These are phyloP conservation scores for Pisolithus microcarpus DNA, from an alignment of 768 basidiomycete species.

Conservation along the genomic window DNA sequence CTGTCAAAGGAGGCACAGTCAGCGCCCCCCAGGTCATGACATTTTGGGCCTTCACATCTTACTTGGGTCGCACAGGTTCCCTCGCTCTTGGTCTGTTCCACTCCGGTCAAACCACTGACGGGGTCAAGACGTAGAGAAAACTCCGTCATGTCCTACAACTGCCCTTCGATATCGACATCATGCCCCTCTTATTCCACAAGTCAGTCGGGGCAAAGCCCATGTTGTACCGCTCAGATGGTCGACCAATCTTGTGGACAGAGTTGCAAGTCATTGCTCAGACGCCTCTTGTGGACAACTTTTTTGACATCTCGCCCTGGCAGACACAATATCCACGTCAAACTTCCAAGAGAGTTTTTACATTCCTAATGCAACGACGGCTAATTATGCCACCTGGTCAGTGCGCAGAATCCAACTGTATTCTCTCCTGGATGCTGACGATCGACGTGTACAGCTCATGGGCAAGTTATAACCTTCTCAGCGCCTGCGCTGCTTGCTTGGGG, in stretches of 20 bases:
- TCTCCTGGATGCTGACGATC: conserved; percentile 2
- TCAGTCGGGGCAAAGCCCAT: conserved; percentile 8
- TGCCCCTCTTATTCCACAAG: neutral
- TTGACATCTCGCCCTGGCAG: conserved; percentile 2
- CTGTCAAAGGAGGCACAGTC: neutral
- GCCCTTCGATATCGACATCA: neutral
- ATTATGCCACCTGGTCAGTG: conserved; percentile 20
- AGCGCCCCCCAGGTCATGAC: neutral
- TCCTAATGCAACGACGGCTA: conserved; percentile 12
- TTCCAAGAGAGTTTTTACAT: conserved; percentile 16
- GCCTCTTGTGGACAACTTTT: neutral
- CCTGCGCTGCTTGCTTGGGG: conserved; percentile 15
- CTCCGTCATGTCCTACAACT: neutral
- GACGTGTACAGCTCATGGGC: conserved; percentile 20
- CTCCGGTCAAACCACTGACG: neutral
- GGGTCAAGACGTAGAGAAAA: too few relatives aligned
- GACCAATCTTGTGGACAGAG: conserved; percentile 12
- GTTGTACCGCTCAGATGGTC: conserved; percentile 9
- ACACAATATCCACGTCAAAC: conserved; percentile 7
- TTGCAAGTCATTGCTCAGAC: conserved; percentile 9
- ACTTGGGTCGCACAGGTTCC: neutral
- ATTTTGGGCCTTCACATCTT: neutral
- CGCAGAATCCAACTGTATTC: neutral
- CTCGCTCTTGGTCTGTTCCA: neutral
- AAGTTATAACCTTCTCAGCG: conserved; percentile 24